These are phyloP conservation scores for Aspergillus ibericus DNA, from an alignment of 2,329 filamentous ascomycete species.

Conservation along the genomic window DNA sequence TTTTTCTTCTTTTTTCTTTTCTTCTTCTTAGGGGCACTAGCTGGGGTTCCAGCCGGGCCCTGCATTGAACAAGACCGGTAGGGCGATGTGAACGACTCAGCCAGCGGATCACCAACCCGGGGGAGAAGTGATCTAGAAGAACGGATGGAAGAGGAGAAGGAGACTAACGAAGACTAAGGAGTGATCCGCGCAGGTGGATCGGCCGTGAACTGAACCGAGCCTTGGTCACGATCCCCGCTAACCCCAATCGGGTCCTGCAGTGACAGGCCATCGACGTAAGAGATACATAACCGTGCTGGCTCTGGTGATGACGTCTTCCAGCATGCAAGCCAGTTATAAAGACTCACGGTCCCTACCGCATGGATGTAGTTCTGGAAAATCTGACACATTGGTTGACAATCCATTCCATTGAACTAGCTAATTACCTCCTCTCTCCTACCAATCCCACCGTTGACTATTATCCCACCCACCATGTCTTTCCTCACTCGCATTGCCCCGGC, in stretches of 20 bases:
- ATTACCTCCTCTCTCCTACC: background rate
- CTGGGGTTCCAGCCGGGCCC: background rate
- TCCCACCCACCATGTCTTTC: conserved; percentile 34
- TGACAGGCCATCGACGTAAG: conserved; percentile 31
- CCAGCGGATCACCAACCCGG: background rate
- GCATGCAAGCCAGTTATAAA: background rate
- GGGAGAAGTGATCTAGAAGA: background rate
- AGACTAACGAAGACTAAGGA: background rate
- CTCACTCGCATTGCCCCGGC: conserved; percentile 34
- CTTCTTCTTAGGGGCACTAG: background rate
- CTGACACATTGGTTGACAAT: background rate
- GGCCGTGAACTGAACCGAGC: background rate
- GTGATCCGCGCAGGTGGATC: background rate
- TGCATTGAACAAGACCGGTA: background rate
- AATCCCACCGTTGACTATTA: background rate
- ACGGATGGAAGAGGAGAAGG: background rate
- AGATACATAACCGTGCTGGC: conserved; percentile 3
- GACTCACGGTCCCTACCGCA: background rate
- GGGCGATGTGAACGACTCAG: background rate
- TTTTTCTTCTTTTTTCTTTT: background rate
- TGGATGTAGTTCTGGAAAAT: background rate
- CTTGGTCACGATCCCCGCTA: conserved; percentile 8
- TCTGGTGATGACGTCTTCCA: conserved; percentile 5
- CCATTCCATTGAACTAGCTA: background rate
- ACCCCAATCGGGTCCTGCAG: conserved; percentile 7